These are phyloP conservation scores for Mycena leptocephala DNA, from an alignment of 768 basidiomycete species.

Conservation along the genomic window DNA sequence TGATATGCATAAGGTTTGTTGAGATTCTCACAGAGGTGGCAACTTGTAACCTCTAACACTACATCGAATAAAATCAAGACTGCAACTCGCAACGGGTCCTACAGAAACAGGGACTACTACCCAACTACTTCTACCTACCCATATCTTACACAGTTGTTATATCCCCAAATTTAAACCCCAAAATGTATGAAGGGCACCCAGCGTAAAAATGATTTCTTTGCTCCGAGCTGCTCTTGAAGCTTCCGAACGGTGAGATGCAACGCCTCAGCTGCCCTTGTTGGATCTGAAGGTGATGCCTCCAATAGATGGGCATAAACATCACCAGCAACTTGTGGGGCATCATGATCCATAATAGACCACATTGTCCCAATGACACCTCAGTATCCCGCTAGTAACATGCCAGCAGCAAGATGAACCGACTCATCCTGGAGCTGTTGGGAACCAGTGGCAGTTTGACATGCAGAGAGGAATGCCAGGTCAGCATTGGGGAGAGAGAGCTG, in stretches of 20 bases:
- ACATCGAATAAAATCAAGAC: not conserved
- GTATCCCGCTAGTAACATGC: not conserved
- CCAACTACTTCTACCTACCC: not conserved
- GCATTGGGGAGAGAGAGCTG: slow-evolving; percentile 40
- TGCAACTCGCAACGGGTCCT: not conserved
- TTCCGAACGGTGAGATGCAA: too few relatives aligned
- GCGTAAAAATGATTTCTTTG: too few relatives aligned
- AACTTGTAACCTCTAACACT: not conserved
- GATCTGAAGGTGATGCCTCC: not conserved
- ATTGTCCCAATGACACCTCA: not conserved
- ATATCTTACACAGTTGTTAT: not conserved
- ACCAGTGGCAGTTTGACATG: slow-evolving; percentile 60
- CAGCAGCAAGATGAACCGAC: slow-evolving; percentile 47
- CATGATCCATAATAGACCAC: not conserved
- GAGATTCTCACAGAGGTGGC: not conserved
- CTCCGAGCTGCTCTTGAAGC: too few relatives aligned
- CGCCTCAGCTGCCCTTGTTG: too few relatives aligned
- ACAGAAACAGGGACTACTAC: slow-evolving; percentile 1
- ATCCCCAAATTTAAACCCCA: not conserved
- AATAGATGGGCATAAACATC: slow-evolving; percentile 1
- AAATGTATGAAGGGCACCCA: not conserved
- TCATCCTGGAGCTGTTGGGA: slow-evolving; percentile 39
- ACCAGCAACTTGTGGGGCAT: slow-evolving; percentile 3
- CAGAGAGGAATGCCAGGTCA: slow-evolving; percentile 61
- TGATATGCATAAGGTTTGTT: not conserved